Evolutionary conservation across 495 filamentous ascomycete species (phyloP), one percentile per base, ranked within the genome.

Genomic region (Hypoxylon crocopeplum): DNA sequence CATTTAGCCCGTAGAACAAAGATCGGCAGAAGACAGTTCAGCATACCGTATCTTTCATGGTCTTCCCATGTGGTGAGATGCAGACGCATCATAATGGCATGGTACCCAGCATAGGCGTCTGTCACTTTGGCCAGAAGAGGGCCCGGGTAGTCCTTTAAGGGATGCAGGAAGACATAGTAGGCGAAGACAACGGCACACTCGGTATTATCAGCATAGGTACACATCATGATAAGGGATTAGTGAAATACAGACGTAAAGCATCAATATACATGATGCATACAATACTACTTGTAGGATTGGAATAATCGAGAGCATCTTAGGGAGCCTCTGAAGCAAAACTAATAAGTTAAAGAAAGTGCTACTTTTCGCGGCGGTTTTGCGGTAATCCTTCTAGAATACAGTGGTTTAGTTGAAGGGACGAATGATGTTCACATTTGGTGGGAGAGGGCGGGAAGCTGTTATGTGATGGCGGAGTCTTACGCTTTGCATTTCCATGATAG

Each of bases 141-240:
- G 0, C 83, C 83, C 0, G 82, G 82, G 47, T 81, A 84, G 39
- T 72, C 52, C 12, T 64, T 56, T 0, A 72, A 59, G 1, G 73
- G 72, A 49, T 76, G 70, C 10, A 76, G 46, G n/a, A 55, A 63
- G 20, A 51, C 7, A 19, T 53, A 25, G n/a, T 68, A 68, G 22
- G 12, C 12, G 32, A 34, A n/a, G 12, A 34, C 32, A 12, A n/a
- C 12, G 12, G 12, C 12, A 8, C 5, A 3, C 32, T 34, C 13
- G 32, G 32, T 6, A 7, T n/a, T 3, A 12, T 34, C 13, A 34
- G 32, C 13, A 34, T 7, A 12, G 32, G 12, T 34, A 34, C 13
- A n/a, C 32, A 7, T 7, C 7, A 34, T 12, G 10, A 29, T 10
- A 5, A 5, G 25, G 10, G 25, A 29, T 29, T 5, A 12, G 32